Conservation (phyloP, 345 rosid genomes). For the Acer negundo region DNA sequence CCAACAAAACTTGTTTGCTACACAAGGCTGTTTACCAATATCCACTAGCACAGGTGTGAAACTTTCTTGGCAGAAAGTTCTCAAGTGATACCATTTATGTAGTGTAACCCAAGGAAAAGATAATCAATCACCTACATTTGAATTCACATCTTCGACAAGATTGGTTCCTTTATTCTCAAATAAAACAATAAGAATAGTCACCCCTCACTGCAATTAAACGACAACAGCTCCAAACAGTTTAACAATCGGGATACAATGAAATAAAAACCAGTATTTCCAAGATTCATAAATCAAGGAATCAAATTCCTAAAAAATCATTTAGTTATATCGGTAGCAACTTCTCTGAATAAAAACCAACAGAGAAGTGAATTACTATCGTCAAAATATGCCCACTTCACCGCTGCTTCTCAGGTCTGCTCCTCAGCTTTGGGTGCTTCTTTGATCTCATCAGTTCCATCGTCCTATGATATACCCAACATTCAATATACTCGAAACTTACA, state of each 20-base stretch:
- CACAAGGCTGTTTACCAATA: too few species aligned
- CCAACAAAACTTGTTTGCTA: too few species aligned
- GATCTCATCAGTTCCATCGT: slow-evolving; percentile 50
- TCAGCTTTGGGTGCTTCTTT: slow-evolving; percentile 44
- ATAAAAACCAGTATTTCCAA: slow-evolving; percentile 20
- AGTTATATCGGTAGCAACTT: slow-evolving; percentile 25
- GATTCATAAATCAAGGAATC: slow-evolving; percentile 16
- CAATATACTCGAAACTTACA: slow-evolving; percentile 12
- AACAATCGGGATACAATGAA: slow-evolving; percentile 19
- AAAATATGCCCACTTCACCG: slow-evolving; percentile 30
- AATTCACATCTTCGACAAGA: neutral
- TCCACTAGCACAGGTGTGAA: too few species aligned
- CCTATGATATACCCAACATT: slow-evolving; percentile 24
- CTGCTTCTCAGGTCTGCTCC: slow-evolving; percentile 24
- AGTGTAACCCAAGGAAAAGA: neutral
- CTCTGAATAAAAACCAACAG: slow-evolving; percentile 37
- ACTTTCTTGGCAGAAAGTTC: too few species aligned
- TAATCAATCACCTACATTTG: neutral
- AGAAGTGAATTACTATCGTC: slow-evolving; percentile 24
- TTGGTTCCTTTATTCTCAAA: slow-evolving; percentile 31
- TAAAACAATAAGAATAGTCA: slow-evolving; percentile 20
- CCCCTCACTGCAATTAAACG: slow-evolving; percentile 20
- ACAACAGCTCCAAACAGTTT: slow-evolving; percentile 11
- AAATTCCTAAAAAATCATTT: slow-evolving; percentile 17
- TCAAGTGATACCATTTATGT: too few species aligned